Evolutionary conservation across 139 green algal species (phyloP), one percentile per base, ranked within the genome.

Genomic region (Coelastrella sp.): DNA sequence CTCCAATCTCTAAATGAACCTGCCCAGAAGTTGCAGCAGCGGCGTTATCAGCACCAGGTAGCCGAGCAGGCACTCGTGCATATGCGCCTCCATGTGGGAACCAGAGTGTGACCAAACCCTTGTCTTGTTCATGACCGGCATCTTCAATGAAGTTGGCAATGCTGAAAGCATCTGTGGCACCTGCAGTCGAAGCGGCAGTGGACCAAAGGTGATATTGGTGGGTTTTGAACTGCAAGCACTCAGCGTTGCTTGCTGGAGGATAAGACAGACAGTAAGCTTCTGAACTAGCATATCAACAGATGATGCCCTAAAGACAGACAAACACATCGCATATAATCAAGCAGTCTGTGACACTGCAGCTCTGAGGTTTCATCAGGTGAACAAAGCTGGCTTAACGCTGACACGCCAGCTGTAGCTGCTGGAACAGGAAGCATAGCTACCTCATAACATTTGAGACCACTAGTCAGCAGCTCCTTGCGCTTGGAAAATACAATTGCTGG

Each of bases 1-100:
- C 82, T 5, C 82, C 82, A 61, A 87, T 19, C 65, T 87, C 82
- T 54, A 87, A 87, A 3, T 32, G 32, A 14, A 87, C 82, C 8
- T 23, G 22, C 6, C 57, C 57, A 23, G 8, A 20, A 14, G 16
- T 71, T 14, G 16, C 64, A 71, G 64, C 80, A 19, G 11, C 22
- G 4, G 32, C 32, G 32, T 23, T 32, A 17, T 14, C 82, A 87
- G 65, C 64, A 20, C 23, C 82, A 56, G 82, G 22, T 59, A 89
- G 71, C 71, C 71, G 56, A 23, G 19, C 56, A n/a, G 85, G 85
- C 85, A 89, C 58, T 20, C 73, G 58, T 4, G 85, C 73, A 83
- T 89, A 89, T 20, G 60, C 54, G 5, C 68, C 85, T 4, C 85
- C 85, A 11, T 82, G 71, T 8, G 85, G 85, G 71, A 81, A 89